Conservation (phyloP, 176 grass and related monocot genomes). For the Chrysopogon serrulatus region DNA sequence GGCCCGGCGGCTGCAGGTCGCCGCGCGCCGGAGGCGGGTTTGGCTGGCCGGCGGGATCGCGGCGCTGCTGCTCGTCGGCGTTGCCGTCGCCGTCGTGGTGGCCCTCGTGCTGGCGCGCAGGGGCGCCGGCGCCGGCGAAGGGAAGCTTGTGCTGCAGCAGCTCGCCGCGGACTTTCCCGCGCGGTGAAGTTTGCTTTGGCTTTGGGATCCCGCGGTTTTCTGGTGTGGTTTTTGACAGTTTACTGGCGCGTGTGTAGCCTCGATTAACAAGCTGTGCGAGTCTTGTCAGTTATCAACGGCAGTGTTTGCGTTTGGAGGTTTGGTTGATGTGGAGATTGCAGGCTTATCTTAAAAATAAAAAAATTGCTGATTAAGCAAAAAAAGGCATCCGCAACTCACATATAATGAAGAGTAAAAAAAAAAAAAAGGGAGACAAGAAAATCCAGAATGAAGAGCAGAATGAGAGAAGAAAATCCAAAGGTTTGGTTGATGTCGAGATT, state of each 20-base stretch:
- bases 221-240: background rate
- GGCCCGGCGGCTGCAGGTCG: constrained; percentile 42
- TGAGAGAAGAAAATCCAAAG: too few relatives aligned
- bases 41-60: constrained; percentile 29
- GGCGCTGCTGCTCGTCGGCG: constrained; percentile 41
- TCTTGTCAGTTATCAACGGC: background rate
- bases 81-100: constrained; percentile 31
- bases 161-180: background rate
- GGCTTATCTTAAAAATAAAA: too few relatives aligned
- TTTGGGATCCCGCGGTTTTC: background rate
- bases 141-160: background rate
- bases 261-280: background rate
- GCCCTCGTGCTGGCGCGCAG: constrained; percentile 15
- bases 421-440: too few relatives aligned
- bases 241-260: background rate
- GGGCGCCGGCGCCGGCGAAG: background rate
- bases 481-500: too few relatives aligned
- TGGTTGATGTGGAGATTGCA: background rate
- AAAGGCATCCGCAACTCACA: too few relatives aligned
- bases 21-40: constrained; percentile 25
- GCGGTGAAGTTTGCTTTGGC: background rate
- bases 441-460: too few relatives aligned
- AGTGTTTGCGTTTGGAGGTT: background rate
- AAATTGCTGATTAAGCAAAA: too few relatives aligned
- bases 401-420: too few relatives aligned